Conservation (phyloP, 2,329 filamentous ascomycete genomes). For the Claviceps africana region DNA sequence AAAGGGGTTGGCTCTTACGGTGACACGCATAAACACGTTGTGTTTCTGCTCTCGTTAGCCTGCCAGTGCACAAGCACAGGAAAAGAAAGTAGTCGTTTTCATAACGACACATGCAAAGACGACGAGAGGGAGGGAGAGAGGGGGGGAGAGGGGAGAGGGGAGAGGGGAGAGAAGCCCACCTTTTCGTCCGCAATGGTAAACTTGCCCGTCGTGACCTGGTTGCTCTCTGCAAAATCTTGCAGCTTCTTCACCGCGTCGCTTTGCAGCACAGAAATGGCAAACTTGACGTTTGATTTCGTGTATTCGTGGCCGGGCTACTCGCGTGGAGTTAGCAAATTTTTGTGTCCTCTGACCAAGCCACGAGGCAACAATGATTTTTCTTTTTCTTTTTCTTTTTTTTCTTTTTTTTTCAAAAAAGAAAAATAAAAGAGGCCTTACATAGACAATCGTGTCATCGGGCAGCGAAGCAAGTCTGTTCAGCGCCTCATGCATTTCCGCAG, state of each 20-base stretch:
- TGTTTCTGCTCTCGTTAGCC: constrained; percentile 45
- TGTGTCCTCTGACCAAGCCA: too few relatives aligned
- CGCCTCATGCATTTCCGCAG: constrained; percentile 83
- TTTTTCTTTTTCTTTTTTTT: too few relatives aligned
- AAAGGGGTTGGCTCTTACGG: constrained; percentile 37
- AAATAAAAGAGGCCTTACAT: constrained; percentile 37
- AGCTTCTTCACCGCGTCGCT: constrained; percentile 66
- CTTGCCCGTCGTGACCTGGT: constrained; percentile 81
- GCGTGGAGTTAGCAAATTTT: background rate
- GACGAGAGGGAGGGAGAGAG: background rate
- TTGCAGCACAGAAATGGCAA: constrained; percentile 62
- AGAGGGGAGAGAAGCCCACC: constrained; percentile 34
- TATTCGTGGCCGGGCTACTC: constrained; percentile 84
- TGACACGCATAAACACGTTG: constrained; percentile 90
- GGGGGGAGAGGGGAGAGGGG: too few relatives aligned
- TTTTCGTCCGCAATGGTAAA: constrained; percentile 98
- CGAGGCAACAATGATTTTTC: too few relatives aligned
- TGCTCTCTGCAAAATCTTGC: constrained; percentile 59
- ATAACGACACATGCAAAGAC: background rate
- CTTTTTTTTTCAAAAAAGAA: too few relatives aligned
- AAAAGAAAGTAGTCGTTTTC: too few relatives aligned
- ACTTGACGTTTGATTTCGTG: constrained; percentile 92
- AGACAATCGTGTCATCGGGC: constrained; percentile 85
- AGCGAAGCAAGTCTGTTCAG: constrained; percentile 70
- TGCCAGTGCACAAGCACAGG: background rate